Conservation (phyloP, 371 early-diverging fungal species). For the Mortierella sp. region DNA sequence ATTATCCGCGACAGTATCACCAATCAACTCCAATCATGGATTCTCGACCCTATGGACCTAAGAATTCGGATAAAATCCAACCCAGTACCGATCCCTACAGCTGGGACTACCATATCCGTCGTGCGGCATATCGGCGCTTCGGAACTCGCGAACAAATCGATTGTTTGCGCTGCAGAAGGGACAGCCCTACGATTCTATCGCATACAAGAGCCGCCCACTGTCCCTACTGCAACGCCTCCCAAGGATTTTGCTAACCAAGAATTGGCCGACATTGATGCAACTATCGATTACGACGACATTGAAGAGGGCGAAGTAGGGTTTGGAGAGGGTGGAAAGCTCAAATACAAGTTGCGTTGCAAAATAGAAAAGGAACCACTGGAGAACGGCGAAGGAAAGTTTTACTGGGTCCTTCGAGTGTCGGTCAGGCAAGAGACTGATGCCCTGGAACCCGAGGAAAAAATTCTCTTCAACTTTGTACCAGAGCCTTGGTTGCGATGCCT, state of each 20-base stretch:
- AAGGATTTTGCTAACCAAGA: too few species aligned
- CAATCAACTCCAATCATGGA: slow-evolving; percentile 20
- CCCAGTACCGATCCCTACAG: slow-evolving; percentile 34
- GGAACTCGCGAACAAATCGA: slow-evolving; percentile 12
- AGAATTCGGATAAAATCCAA: slow-evolving; percentile 18
- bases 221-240: slow-evolving; percentile 6
- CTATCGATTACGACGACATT: too few species aligned
- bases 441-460: background rate
- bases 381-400: slow-evolving; percentile 31
- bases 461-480: slow-evolving; percentile 41
- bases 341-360: slow-evolving; percentile 6
- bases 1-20: slow-evolving; percentile 29
- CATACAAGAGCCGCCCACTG: slow-evolving; percentile 9
- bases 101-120: slow-evolving; percentile 9
- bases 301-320: background rate
- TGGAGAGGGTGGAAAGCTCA: slow-evolving; percentile 10
- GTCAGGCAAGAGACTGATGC: background rate
- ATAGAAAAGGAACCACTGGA: slow-evolving; percentile 20
- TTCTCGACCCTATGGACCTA: slow-evolving; percentile 39
- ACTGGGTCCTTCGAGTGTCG: slow-evolving; percentile 43
- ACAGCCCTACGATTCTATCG: slow-evolving; percentile 3
- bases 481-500: slow-evolving; percentile 49
- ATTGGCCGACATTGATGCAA: too few species aligned
- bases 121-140: background rate
- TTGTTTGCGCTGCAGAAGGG: slow-evolving; percentile 31